These are phyloP conservation scores for Tolypocladium nubicola DNA, from an alignment of 2,329 filamentous ascomycete genomes.

Conservation along the genomic window DNA sequence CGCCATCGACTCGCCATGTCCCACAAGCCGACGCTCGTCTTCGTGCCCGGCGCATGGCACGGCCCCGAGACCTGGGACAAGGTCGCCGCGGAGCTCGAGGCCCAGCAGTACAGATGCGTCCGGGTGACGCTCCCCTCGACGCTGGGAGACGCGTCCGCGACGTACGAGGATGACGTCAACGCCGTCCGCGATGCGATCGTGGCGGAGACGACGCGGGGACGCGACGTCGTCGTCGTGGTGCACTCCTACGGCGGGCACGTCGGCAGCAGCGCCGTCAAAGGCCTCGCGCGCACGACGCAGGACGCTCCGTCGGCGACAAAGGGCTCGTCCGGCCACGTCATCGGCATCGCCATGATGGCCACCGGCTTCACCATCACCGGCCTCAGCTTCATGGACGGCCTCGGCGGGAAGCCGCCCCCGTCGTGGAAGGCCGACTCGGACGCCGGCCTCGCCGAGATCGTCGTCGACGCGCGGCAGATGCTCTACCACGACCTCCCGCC, in stretches of 20 bases:
- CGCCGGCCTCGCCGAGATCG: conserved; percentile 30
- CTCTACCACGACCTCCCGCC: conserved; percentile 39
- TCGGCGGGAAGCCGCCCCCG: conserved; percentile 31
- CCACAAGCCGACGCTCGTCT: conserved; percentile 22
- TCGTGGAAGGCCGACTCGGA: conserved; percentile 25
- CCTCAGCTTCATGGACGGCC: conserved; percentile 26
- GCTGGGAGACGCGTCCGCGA: conserved; percentile 18
- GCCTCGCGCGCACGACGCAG: conserved; percentile 16
- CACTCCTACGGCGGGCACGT: conserved; percentile 40
- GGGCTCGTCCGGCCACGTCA: conserved; percentile 21
- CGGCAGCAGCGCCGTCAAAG: conserved; percentile 33
- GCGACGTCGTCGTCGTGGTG: conserved; percentile 33
- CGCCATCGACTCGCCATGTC: conserved; percentile 6
- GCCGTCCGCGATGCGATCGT: conserved; percentile 24
- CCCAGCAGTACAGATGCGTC: conserved; percentile 21
- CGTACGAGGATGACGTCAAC: conserved; percentile 30
- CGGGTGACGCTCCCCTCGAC: conserved; percentile 28
- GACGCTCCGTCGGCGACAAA: conserved; percentile 1
- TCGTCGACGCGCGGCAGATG: conserved; percentile 24
- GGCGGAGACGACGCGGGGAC: conserved; percentile 22
- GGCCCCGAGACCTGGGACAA: conserved; percentile 23
- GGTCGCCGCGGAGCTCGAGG: conserved; percentile 20
- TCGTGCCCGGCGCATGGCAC: conserved; percentile 40
- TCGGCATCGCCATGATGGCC: conserved; percentile 33
- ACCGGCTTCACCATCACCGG: conserved; percentile 30